phyloP scores from a whole-genome alignment of 306 rosid genomes.

The Prunus fruticosa region DNA sequence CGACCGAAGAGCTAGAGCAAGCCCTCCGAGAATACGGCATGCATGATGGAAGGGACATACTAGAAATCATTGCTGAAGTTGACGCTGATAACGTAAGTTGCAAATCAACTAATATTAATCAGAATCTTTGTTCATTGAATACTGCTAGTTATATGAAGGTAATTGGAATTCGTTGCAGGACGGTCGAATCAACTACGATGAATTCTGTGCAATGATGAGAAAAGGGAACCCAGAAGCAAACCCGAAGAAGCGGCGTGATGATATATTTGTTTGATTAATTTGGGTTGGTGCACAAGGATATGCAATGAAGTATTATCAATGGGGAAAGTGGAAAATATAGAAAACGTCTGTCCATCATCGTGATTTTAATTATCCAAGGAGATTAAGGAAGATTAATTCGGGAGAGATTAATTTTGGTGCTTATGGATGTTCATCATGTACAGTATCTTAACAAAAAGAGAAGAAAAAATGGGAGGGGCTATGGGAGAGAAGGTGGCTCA shows the following conservation, averaged over 20 bases:
- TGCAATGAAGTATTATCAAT: not conserved
- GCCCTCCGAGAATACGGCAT: constrained; percentile 79
- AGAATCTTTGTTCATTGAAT: not conserved
- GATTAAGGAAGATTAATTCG: not conserved
- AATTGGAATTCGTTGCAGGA: constrained; percentile 46
- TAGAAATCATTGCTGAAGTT: constrained; percentile 75
- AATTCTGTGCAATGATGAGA: constrained; percentile 93
- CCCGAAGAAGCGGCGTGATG: constrained; percentile 71
- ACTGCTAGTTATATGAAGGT: not conserved
- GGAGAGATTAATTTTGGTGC: not conserved
- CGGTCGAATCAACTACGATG: constrained; percentile 90
- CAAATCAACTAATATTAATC: too few relatives aligned
- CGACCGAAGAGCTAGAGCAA: constrained; percentile 88
- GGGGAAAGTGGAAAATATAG: not conserved
- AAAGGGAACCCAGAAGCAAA: constrained; percentile 72
- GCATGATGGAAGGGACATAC: constrained; percentile 88
- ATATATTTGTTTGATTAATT: constrained; percentile 36
- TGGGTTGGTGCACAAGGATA: not conserved
- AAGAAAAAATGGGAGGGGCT: not conserved
- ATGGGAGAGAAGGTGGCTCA: not conserved
- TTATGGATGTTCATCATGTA: not conserved
- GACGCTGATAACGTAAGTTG: constrained; percentile 79
- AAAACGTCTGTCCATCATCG: not conserved
- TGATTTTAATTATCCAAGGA: not conserved
- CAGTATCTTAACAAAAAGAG: not conserved